These are phyloP conservation scores for Coemansia sp. DNA, from an alignment of 192 early-diverging fungal species.

Conservation along the genomic window DNA sequence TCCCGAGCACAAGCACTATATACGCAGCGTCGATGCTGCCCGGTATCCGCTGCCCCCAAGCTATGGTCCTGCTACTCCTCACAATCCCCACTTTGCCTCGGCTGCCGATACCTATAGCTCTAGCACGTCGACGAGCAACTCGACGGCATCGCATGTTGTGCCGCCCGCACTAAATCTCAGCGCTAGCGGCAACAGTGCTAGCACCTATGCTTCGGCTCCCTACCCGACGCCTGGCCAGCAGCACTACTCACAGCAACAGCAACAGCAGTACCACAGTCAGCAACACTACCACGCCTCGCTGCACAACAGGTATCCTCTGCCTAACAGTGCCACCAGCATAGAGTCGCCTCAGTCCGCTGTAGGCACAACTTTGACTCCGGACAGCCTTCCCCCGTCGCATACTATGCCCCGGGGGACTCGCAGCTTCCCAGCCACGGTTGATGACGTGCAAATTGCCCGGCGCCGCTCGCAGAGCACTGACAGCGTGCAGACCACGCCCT, in stretches of 20 bases:
- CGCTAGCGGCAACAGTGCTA: not conserved
- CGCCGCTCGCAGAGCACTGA: conserved; percentile 51
- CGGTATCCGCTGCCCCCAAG: conserved; percentile 3
- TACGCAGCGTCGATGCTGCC: conserved; percentile 22
- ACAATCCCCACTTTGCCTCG: conserved; percentile 13
- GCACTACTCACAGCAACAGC: conserved; percentile 10
- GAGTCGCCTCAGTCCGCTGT: conserved; percentile 13
- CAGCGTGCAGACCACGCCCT: conserved; percentile 17
- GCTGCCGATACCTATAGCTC: conserved; percentile 26
- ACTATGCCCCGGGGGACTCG: conserved; percentile 25
- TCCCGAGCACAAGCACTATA: conserved; percentile 17
- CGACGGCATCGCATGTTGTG: conserved; percentile 29
- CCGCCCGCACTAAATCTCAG: conserved; percentile 23
- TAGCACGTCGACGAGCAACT: conserved; percentile 34
- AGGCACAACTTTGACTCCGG: conserved; percentile 25
- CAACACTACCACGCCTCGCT: conserved; percentile 12
- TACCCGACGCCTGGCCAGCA: conserved; percentile 11
- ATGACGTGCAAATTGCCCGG: conserved; percentile 32
- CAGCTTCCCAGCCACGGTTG: conserved; percentile 42
- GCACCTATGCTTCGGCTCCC: conserved; percentile 9
- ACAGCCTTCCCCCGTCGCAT: conserved; percentile 19
- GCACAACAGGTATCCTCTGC: conserved; percentile 17
- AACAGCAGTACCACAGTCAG: conserved; percentile 11
- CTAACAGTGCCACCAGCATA: conserved; percentile 4
- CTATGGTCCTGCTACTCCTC: not conserved